phyloP scores from a whole-genome alignment of 345 rosid species.

The Hevea brasiliensis region DNA sequence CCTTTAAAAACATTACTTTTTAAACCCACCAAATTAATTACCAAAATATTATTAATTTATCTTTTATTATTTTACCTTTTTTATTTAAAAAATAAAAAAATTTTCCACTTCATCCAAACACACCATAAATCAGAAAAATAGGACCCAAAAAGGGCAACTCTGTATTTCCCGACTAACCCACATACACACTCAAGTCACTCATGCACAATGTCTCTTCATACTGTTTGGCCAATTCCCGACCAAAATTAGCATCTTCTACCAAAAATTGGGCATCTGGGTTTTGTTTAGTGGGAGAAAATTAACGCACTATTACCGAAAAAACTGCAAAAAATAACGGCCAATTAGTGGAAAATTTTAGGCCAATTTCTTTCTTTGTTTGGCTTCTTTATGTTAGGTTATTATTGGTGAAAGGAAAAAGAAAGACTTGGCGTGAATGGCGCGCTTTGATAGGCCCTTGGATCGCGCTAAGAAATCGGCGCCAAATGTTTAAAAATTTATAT shows the following conservation, averaged over 20 bases:
- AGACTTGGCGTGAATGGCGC: slow-evolving; percentile 47
- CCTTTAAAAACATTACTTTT: no score
- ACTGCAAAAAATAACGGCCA: slow-evolving; percentile 15
- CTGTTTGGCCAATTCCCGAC: slow-evolving; percentile 12
- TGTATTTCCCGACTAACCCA: neutral
- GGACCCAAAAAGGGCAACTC: neutral
- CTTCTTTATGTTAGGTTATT: neutral
- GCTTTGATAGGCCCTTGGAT: slow-evolving; percentile 26
- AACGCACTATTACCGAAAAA: slow-evolving; percentile 9
- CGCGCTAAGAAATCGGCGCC: slow-evolving; percentile 55
- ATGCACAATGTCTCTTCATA: neutral
- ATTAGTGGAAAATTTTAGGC: slow-evolving; percentile 6
- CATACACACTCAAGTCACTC: neutral
- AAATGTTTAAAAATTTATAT: neutral
- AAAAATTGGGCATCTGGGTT: neutral
- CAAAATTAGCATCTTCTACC: neutral
- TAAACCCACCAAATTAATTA: no score
- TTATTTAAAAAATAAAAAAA: no score
- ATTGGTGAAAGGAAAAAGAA: neutral
- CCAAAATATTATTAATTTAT: no score
- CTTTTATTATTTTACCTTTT: no score
- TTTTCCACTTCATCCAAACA: no score
- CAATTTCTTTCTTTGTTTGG: neutral
- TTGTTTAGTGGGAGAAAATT: neutral
- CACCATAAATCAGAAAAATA: neutral